A percentile compares a stretch with the other conserved stretches of the same genome.
These are phyloP conservation scores for Backusella tarrabulga DNA, from an alignment of 192 early-diverging fungal genomes.

Conservation along the genomic window DNA sequence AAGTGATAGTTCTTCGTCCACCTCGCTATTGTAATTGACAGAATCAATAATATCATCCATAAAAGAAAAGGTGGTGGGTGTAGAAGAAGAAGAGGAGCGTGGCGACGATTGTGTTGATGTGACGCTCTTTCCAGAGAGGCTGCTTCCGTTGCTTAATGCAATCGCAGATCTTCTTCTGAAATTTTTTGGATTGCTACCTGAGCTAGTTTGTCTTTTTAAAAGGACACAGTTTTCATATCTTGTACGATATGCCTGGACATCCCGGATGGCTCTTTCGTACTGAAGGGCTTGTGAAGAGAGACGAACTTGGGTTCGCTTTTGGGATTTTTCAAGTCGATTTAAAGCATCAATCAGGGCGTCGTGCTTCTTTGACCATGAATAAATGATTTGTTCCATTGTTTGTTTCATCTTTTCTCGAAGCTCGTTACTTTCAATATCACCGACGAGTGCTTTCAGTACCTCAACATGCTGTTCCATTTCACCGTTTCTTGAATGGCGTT, in stretches of 20 bases:
- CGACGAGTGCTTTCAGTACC: not conserved
- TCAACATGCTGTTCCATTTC: not conserved
- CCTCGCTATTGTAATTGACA: not conserved
- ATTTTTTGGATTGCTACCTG: not conserved
- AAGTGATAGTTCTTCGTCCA: not conserved
- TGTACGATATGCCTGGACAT: not conserved
- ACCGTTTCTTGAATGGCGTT: not conserved
- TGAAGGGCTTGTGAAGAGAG: not conserved
- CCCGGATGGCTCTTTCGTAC: constrained; percentile 16
- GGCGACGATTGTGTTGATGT: not conserved
- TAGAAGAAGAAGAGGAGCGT: not conserved
- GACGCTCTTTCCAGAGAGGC: not conserved
- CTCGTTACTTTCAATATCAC: not conserved
- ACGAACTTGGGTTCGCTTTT: not conserved
- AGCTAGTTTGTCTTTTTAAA: not conserved
- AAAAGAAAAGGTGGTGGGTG: not conserved
- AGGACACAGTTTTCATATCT: constrained; percentile 11
- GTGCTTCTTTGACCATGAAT: constrained; percentile 9
- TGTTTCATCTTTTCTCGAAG: constrained; percentile 2
- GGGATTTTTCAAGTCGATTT: not conserved
- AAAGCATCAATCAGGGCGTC: not conserved
- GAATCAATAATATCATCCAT: constrained; percentile 8
- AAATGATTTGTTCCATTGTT: not conserved
- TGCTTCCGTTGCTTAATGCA: not conserved
- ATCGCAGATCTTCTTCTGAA: constrained; percentile 11